Percentiles rank a stretch among this genome's conserved stretches.
These are phyloP conservation scores for Cucurbita maxima DNA, from an alignment of 306 rosid species.

Conservation along the genomic window DNA sequence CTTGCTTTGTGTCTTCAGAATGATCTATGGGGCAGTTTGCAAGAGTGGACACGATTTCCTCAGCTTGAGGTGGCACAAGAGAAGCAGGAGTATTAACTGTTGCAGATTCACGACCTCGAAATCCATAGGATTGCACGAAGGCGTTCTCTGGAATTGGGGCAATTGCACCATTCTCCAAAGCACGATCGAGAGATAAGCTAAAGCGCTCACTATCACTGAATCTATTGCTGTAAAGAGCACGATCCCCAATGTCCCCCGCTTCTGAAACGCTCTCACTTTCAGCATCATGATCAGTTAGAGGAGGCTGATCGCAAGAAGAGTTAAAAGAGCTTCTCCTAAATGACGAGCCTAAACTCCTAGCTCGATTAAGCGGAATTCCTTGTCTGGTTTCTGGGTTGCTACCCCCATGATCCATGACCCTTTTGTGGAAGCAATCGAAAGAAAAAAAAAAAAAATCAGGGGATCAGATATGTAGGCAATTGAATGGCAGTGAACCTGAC, in stretches of 20 bases:
- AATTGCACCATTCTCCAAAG: slow-evolving; percentile 27
- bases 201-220: slow-evolving; percentile 30
- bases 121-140: slow-evolving; percentile 13
- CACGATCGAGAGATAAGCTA: slow-evolving; percentile 24
- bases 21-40: slow-evolving; percentile 15
- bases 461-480: neutral
- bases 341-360: slow-evolving; percentile 31
- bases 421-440: neutral
- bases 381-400: slow-evolving; percentile 4
- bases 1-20: slow-evolving; percentile 30
- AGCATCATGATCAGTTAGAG: slow-evolving; percentile 20
- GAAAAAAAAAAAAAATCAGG: neutral
- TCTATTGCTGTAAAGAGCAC: slow-evolving; percentile 47
- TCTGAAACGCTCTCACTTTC: slow-evolving; percentile 51
- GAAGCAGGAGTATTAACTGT: slow-evolving; percentile 10
- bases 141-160: slow-evolving; percentile 21
- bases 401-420: slow-evolving; percentile 22
- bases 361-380: slow-evolving; percentile 14
- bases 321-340: slow-evolving; percentile 40
- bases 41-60: slow-evolving; percentile 16
- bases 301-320: slow-evolving; percentile 20
- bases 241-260: slow-evolving; percentile 85
- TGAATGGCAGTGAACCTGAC: neutral
- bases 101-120: slow-evolving; percentile 5
- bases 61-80: slow-evolving; percentile 24